A percentile compares a stretch with the other conserved stretches of the same genome.
phyloP scores from a whole-genome alignment of 208 protist species.

The Strigomonas galati region DNA sequence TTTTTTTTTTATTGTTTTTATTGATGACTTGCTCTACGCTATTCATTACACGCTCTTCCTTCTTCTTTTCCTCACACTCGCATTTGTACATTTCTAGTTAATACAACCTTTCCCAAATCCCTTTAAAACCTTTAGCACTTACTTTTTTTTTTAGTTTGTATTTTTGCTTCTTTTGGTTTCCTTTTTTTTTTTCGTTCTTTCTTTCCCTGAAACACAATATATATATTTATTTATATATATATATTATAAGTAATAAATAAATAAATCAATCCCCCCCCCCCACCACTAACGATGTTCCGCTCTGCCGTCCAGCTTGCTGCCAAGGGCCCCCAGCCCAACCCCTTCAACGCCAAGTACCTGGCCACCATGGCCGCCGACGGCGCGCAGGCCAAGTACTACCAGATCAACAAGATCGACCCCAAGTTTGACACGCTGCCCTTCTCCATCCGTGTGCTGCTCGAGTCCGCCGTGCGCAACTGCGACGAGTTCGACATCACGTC shows the following conservation, averaged over 20 bases:
- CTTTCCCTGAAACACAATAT: not conserved
- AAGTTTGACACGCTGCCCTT: conserved; percentile 90
- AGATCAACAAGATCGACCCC: conserved; percentile 79
- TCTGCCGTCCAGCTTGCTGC: conserved; percentile 25
- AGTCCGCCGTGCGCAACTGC: conserved; percentile 95
- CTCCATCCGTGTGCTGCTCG: conserved; percentile 95
- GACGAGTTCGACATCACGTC: conserved; percentile 92
- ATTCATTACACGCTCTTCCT: conserved; percentile 6
- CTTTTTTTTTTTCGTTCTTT: not conserved
- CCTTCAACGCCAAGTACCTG: conserved; percentile 72
- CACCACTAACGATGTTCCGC: conserved; percentile 44
- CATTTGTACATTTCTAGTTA: not conserved
- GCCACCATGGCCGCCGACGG: conserved; percentile 51
- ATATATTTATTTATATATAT: no score
- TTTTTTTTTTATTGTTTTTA: conserved; percentile 18
- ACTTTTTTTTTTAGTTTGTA: conserved; percentile 5
- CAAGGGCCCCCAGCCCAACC: conserved; percentile 55
- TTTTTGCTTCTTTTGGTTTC: conserved; percentile 9
- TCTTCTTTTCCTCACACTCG: conserved; percentile 5
- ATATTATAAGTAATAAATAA: conserved; percentile 12
- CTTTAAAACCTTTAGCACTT: not conserved
- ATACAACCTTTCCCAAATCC: not conserved
- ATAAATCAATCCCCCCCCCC: not conserved
- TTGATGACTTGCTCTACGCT: not conserved
- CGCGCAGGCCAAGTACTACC: conserved; percentile 66